Evolutionary conservation across 2,329 filamentous ascomycete genomes (phyloP), one percentile per base, ranked within the genome.

Genomic region (Emmonsia crescens): DNA sequence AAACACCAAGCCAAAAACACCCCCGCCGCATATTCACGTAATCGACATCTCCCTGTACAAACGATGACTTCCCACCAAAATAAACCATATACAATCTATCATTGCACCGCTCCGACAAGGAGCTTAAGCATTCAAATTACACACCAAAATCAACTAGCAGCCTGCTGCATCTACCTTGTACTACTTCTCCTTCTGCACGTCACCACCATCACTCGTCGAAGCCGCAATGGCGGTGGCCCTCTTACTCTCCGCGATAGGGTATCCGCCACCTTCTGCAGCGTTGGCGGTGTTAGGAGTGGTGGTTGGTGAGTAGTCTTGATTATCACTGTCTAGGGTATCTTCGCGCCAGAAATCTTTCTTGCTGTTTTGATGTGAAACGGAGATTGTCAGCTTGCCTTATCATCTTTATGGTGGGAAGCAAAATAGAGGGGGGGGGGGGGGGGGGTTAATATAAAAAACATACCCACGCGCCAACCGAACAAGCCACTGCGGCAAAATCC

Each of bases 401-500:
- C 46, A 6, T 27, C 24, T 9, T 49, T 19, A 38, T 55, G 12
- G 31, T 55, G 19, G 19, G 52, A 24, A 52, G 10, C 16, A 24
- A 59, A 27, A 48, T 4, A 44, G 10, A 36, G n/a, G 49, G 31
- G 21, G n/a, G 52, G 48, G 33, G 24, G 19, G 14, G 48, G n/a
- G 9, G 16, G 9, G 16, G 3, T 1, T 19, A 31, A 19, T 21
- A 4, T 21, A 33, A 21, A 21, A 54, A 33, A 61, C 62, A 55
- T 40, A 66, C 33, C 89, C 89, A 44, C 76, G 76, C 0, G 75
- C 71, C 4, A 87, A 76, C 36, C 90, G 82, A 62, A 80, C 77
- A 59, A 91, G 70, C 90, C 90, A 95, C 0, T 83, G 84, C 0
- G 90, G 89, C 31, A 92, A 75, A 57, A 94, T 75, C 0, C 89